A percentile compares a stretch with the other conserved stretches of the same genome.
Conservation (phyloP, 2,329 filamentous ascomycete genomes). For the Monosporascus sp. region DNA sequence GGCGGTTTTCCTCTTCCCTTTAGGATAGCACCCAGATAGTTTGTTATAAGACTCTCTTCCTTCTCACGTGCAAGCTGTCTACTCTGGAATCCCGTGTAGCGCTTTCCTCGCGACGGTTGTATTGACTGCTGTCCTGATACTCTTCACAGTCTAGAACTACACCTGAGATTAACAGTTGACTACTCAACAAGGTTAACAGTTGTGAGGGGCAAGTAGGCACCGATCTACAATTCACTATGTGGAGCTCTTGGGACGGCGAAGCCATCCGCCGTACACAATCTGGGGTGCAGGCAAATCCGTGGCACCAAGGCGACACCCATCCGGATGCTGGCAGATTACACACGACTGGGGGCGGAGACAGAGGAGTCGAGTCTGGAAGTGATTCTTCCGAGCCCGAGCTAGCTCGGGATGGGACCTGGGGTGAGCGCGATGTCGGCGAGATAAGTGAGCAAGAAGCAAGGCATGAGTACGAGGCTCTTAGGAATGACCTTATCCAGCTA, state of each 20-base stretch:
- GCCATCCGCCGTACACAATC: conserved; percentile 28
- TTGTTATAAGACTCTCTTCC: too few species aligned
- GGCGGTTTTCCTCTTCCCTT: too few species aligned
- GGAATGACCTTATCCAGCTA: conserved; percentile 28
- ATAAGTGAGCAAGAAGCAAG: conserved; percentile 28
- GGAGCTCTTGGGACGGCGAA: conserved; percentile 26
- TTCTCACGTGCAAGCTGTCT: too few species aligned
- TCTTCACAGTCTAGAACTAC: too few species aligned
- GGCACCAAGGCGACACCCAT: conserved; percentile 17
- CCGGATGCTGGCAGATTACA: conserved; percentile 9
- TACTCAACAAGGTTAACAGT: background rate
- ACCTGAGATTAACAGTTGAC: too few species aligned
- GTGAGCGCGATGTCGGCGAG: conserved; percentile 30
- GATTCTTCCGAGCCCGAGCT: conserved; percentile 1
- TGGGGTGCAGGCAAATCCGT: conserved; percentile 18
- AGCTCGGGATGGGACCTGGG: conserved; percentile 28
- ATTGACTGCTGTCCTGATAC: too few species aligned
- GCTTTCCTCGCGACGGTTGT: too few species aligned
- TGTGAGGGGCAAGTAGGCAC: background rate
- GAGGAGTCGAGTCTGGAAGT: conserved; percentile 5
- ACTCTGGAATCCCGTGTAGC: too few species aligned
- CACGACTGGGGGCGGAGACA: conserved; percentile 1
- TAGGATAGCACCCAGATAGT: too few species aligned
- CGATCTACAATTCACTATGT: conserved; percentile 19
- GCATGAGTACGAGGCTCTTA: conserved; percentile 30